Percentiles rank a stretch among this genome's conserved stretches.
Conservation (phyloP, 345 rosid genomes). For the Kernera saxatilis region DNA sequence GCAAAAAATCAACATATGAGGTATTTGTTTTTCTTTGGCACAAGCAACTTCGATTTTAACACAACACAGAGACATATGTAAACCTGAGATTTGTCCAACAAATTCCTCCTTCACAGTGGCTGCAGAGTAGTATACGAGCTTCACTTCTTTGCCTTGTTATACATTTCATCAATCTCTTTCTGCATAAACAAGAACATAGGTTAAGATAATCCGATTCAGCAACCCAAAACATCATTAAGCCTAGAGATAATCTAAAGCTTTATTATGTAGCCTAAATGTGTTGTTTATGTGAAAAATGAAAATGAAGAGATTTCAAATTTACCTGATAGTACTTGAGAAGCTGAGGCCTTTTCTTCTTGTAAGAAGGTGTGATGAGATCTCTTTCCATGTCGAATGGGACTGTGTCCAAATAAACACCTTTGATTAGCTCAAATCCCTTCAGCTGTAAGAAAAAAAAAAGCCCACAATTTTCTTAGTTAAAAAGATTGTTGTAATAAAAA, state of each 20-base stretch:
- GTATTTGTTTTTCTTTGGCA: not conserved
- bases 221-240: not conserved
- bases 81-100: not conserved
- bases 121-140: not conserved
- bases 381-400: slow-evolving; percentile 84
- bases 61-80: not conserved
- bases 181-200: slow-evolving; percentile 28
- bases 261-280: not conserved
- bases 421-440: slow-evolving; percentile 86
- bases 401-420: slow-evolving; percentile 74
- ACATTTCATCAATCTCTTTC: slow-evolving; percentile 63
- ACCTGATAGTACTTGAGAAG: slow-evolving; percentile 84
- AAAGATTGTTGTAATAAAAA: not conserved
- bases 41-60: not conserved
- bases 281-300: not conserved
- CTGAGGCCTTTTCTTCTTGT: slow-evolving; percentile 93
- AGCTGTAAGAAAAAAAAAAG: slow-evolving; percentile 38
- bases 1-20: not conserved
- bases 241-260: not conserved
- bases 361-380: slow-evolving; percentile 89
- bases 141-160: slow-evolving; percentile 44
- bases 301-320: not conserved
- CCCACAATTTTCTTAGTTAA: not conserved
- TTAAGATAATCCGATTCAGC: not conserved
- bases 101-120: not conserved